These are phyloP conservation scores for Lachancea mirantina DNA, from an alignment of 805 yeast species.

Conservation along the genomic window DNA sequence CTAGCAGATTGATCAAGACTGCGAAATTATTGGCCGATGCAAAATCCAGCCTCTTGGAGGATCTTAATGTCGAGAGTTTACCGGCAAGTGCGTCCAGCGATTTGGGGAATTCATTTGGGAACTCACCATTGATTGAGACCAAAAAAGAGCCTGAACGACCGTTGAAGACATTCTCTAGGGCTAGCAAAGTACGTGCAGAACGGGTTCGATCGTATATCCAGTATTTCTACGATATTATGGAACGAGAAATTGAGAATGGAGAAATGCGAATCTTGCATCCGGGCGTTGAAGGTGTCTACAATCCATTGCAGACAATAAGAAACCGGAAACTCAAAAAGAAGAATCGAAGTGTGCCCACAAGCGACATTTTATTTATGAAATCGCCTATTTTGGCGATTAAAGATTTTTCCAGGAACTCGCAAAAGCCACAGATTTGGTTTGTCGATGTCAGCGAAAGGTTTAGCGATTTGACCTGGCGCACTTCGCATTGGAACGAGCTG, in stretches of 20 bases:
- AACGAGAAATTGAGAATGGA: constrained; percentile 32
- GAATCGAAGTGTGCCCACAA: constrained; percentile 36
- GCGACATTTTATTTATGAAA: constrained; percentile 38
- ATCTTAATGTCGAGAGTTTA: constrained; percentile 17
- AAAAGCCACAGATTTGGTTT: constrained; percentile 53
- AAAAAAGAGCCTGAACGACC: not conserved
- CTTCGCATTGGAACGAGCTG: constrained; percentile 28
- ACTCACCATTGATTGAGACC: not conserved
- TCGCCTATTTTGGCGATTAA: constrained; percentile 51
- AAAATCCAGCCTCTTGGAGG: constrained; percentile 28
- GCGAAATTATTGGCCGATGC: constrained; percentile 24
- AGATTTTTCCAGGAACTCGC: constrained; percentile 47
- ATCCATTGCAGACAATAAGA: constrained; percentile 77
- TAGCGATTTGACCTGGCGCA: constrained; percentile 50
- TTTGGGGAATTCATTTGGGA: too few relatives aligned
- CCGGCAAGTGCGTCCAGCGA: not conserved
- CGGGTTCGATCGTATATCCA: constrained; percentile 34
- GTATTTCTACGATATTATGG: constrained; percentile 43
- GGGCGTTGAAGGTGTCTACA: constrained; percentile 62
- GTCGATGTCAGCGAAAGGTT: constrained; percentile 52
- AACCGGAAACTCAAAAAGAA: constrained; percentile 55
- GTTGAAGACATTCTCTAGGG: constrained; percentile 18
- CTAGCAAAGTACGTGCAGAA: constrained; percentile 25
- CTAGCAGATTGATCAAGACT: constrained; percentile 8
- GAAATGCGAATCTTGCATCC: constrained; percentile 28